Evolutionary conservation across 805 yeast genomes (phyloP).

Genomic region (Starmerella ratchasimensis): DNA sequence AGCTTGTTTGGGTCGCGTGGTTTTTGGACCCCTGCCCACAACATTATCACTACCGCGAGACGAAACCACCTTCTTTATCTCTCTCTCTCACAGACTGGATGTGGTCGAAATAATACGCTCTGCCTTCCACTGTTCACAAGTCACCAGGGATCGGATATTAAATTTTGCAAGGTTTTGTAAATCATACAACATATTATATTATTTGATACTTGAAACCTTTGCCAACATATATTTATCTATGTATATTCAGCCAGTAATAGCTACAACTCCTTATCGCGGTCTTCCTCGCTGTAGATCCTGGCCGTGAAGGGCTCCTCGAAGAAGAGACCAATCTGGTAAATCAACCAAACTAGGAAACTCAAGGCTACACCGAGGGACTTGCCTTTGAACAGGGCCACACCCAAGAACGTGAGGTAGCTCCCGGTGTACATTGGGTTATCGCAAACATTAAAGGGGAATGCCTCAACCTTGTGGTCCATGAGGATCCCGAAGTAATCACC

Average conservation of each 20-base stretch:
- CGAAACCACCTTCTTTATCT: no score
- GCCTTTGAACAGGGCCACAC: slow-evolving; percentile 75
- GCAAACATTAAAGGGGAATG: slow-evolving; percentile 82
- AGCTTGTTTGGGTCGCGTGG: background rate
- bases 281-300: slow-evolving; percentile 64
- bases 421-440: slow-evolving; percentile 98
- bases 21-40: no score
- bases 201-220: no score
- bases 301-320: slow-evolving; percentile 97
- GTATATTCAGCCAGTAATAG: background rate
- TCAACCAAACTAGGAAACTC: slow-evolving; percentile 54
- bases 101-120: no score
- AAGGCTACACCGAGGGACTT: slow-evolving; percentile 80
- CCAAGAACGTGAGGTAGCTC: slow-evolving; percentile 75
- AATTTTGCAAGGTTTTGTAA: no score
- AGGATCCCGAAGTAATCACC: slow-evolving; percentile 96
- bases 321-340: slow-evolving; percentile 71
- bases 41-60: no score
- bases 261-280: no score
- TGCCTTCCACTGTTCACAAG: no score
- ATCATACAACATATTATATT: no score
- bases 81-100: no score
- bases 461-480: slow-evolving; percentile 78
- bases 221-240: no score
- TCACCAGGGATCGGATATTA: no score